A percentile compares a stretch with the other conserved stretches of the same genome.
These are phyloP conservation scores for Selenicereus undatus DNA, from an alignment of 148 eudicot genomes.

Conservation along the genomic window DNA sequence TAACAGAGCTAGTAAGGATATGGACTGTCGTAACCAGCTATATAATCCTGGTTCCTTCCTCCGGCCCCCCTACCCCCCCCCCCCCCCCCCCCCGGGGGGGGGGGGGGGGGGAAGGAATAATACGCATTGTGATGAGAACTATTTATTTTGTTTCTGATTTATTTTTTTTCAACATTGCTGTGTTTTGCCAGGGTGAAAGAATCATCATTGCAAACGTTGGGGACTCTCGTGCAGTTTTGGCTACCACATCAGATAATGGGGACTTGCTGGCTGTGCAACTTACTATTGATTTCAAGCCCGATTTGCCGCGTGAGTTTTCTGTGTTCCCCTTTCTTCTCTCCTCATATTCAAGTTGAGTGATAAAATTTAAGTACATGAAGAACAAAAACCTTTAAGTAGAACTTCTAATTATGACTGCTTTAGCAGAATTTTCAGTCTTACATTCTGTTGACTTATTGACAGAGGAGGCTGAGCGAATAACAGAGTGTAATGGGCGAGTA, in stretches of 20 bases:
- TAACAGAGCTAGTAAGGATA: background rate
- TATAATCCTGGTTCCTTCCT: too few relatives aligned
- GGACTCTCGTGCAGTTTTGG: conserved; percentile 92
- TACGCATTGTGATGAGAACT: too few relatives aligned
- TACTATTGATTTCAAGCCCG: conserved; percentile 86
- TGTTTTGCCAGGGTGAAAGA: conserved; percentile 58
- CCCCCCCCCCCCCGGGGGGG: too few relatives aligned
- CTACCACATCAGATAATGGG: conserved; percentile 68
- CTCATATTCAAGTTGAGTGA: too few relatives aligned
- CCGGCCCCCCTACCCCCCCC: too few relatives aligned
- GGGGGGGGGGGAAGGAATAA: too few relatives aligned
- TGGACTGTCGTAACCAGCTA: too few relatives aligned
- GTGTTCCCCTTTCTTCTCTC: background rate
- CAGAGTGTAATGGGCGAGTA: conserved; percentile 70
- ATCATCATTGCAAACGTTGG: conserved; percentile 77
- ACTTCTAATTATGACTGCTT: background rate
- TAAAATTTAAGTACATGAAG: background rate
- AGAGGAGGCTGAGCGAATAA: conserved; percentile 91
- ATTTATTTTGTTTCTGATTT: background rate
- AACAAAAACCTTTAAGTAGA: too few relatives aligned
- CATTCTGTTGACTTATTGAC: conserved; percentile 12
- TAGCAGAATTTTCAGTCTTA: conserved; percentile 6
- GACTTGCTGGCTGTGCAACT: conserved; percentile 69
- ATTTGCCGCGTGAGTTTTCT: conserved; percentile 74
- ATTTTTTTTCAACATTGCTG: background rate